Evolutionary conservation across 495 filamentous ascomycete species (phyloP).

Genomic region (Lentithecium fluviatile): DNA sequence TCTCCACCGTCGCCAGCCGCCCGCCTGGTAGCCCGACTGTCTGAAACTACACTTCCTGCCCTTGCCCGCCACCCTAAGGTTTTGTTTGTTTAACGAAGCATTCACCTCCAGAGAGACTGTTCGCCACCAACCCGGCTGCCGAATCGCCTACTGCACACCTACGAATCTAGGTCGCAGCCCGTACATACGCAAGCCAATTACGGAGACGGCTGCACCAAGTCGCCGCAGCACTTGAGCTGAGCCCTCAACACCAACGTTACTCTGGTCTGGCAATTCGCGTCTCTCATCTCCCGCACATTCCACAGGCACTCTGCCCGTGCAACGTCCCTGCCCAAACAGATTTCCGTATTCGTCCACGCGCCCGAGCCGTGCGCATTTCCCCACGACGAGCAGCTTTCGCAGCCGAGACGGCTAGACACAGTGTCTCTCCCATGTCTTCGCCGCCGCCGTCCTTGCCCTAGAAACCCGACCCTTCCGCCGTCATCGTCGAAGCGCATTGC

Average conservation of each 20-base stretch:
- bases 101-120: too few species aligned
- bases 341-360: slow-evolving; percentile 15
- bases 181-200: not conserved
- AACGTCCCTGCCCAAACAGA: slow-evolving; percentile 22
- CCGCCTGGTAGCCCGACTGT: too few species aligned
- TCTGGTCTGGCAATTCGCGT: too few species aligned
- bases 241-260: not conserved
- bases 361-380: slow-evolving; percentile 4
- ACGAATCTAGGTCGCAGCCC: not conserved
- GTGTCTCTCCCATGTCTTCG: slow-evolving; percentile 11
- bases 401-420: not conserved
- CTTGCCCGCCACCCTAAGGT: too few species aligned
- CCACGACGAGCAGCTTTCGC: slow-evolving; percentile 9
- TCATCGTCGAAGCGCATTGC: not conserved
- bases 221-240: not conserved
- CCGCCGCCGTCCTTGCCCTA: not conserved
- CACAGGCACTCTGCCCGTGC: not conserved
- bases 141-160: not conserved
- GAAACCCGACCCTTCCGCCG: not conserved
- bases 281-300: slow-evolving; percentile 1
- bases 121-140: too few species aligned
- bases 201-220: not conserved
- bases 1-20: too few species aligned
- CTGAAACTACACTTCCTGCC: too few species aligned
- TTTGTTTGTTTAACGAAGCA: too few species aligned